phyloP scores from a whole-genome alignment of 1,139 yeast genomes.

The Yamadazyma conglobata region DNA sequence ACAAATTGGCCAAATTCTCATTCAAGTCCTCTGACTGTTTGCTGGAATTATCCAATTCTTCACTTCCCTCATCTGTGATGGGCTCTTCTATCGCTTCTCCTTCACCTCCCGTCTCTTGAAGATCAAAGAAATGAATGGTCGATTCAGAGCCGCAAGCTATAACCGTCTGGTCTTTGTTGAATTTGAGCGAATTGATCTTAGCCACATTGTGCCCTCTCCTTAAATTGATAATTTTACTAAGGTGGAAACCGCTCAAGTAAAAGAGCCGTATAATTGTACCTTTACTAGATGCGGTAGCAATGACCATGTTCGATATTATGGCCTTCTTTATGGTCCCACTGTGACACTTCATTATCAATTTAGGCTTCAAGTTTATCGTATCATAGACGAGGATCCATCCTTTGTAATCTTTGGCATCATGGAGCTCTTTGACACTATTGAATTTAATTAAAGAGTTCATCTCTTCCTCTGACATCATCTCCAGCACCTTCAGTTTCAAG shows the following conservation, averaged over 20 bases:
- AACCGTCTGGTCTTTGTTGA: slow-evolving; percentile 47
- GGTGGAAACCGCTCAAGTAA: slow-evolving; percentile 17
- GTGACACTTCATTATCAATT: slow-evolving; percentile 60
- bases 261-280: slow-evolving; percentile 69
- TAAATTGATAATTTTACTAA: slow-evolving; percentile 46
- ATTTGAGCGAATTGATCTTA: slow-evolving; percentile 50
- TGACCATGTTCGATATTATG: slow-evolving; percentile 41
- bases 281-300: slow-evolving; percentile 68
- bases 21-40: slow-evolving; percentile 38
- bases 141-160: slow-evolving; percentile 68
- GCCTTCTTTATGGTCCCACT: slow-evolving; percentile 48
- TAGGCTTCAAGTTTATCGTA: slow-evolving; percentile 51
- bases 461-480: slow-evolving; percentile 21
- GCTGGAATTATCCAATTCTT: slow-evolving; percentile 10
- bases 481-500: slow-evolving; percentile 14
- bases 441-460: slow-evolving; percentile 10
- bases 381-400: slow-evolving; percentile 58
- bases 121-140: slow-evolving; percentile 62
- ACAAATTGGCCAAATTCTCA: slow-evolving; percentile 41
- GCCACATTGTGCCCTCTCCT: slow-evolving; percentile 69
- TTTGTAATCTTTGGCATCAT: slow-evolving; percentile 15
- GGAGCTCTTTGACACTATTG: slow-evolving; percentile 10
- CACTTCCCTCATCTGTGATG: slow-evolving; percentile 3
- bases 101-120: slow-evolving; percentile 21
- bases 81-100: slow-evolving; percentile 6